Percentiles rank a stretch among this genome's conserved stretches.
Conservation (phyloP, 2,329 filamentous ascomycete species). For the Phoma herbarum region DNA sequence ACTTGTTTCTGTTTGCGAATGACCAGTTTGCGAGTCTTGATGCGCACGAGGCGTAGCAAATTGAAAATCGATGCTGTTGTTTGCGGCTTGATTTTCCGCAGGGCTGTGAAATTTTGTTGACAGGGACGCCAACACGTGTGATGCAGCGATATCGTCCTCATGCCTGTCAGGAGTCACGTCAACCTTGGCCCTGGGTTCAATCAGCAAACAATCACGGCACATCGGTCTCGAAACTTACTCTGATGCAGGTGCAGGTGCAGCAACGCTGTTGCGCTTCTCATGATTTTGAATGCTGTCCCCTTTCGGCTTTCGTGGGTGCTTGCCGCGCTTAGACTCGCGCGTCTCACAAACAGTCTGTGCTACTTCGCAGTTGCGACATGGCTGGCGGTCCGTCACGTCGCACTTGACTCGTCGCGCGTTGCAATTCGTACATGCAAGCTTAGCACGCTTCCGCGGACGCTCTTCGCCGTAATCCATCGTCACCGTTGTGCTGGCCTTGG, state of each 20-base stretch:
- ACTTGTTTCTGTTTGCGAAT: slow-evolving; percentile 27
- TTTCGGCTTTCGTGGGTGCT: slow-evolving; percentile 45
- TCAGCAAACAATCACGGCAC: not conserved
- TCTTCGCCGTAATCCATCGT: slow-evolving; percentile 25
- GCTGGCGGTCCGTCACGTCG: slow-evolving; percentile 56
- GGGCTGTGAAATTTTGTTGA: slow-evolving; percentile 40
- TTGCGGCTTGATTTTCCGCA: slow-evolving; percentile 23
- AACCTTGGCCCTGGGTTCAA: slow-evolving; percentile 5
- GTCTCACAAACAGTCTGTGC: slow-evolving; percentile 53
- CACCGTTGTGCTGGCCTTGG: slow-evolving; percentile 7
- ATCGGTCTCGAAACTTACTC: not conserved
- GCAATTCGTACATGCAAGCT: slow-evolving; percentile 56
- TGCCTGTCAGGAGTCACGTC: slow-evolving; percentile 30
- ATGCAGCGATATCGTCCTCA: slow-evolving; percentile 42
- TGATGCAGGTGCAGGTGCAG: slow-evolving; percentile 27
- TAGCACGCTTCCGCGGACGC: slow-evolving; percentile 49
- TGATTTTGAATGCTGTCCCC: slow-evolving; percentile 23
- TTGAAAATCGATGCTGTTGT: slow-evolving; percentile 22
- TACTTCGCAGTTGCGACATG: slow-evolving; percentile 54
- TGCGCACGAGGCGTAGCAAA: slow-evolving; percentile 25
- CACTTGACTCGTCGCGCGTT: slow-evolving; percentile 58
- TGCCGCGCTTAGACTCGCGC: slow-evolving; percentile 55
- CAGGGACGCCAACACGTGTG: slow-evolving; percentile 41
- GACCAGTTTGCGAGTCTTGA: slow-evolving; percentile 20
- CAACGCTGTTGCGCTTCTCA: slow-evolving; percentile 19